Evolutionary conservation across 2,329 filamentous ascomycete genomes (phyloP), one percentile per base, ranked within the genome.

Genomic region (Thelonectria olida): DNA sequence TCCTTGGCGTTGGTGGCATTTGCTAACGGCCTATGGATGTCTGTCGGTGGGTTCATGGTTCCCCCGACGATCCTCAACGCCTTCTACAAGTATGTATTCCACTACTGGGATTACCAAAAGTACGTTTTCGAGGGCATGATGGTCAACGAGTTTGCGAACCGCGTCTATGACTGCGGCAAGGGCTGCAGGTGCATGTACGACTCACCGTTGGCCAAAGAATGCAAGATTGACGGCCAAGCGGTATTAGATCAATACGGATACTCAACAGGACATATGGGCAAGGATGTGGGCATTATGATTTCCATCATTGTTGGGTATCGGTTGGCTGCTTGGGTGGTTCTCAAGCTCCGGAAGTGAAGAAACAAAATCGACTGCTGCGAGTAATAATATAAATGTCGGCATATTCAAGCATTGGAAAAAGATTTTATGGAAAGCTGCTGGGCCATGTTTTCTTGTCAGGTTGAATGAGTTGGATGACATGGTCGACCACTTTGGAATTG

Each of bases 81-180:
- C 2, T 97, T 97, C 69, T 97, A 91, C 88, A 87, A 88, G 75
- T 96, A 96, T 70, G 91, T 91, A 6, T 96, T 96, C 70, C 90
- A 94, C 73, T 96, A 94, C 75, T 94, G 94, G 72, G 91, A 96
- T 74, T 96, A 96, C 72, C 92, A 95, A 74, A 85, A 82, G 41
- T 96, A 94, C 69, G 92, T 96, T 4, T 97, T 96, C 74, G 88
- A 95, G 73, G 92, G 92, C 13, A 96, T 97, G 92, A 96, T 96
- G 92, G 88, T 95, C 54, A 96, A 96, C 72, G 92, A 97, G 78
- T 96, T 97, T 74, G 80, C 80, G 1, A 66, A 84, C 17, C 81
- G 91, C 13, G 83, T 80, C 3, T 96, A 92, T 19, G 64, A 39
- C 77, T 82, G 64, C 4, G 72, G 67, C 0, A 51, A 63, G 5